Conservation (phyloP, 73 alveolate genomes). For the Uronychia setigera region DNA sequence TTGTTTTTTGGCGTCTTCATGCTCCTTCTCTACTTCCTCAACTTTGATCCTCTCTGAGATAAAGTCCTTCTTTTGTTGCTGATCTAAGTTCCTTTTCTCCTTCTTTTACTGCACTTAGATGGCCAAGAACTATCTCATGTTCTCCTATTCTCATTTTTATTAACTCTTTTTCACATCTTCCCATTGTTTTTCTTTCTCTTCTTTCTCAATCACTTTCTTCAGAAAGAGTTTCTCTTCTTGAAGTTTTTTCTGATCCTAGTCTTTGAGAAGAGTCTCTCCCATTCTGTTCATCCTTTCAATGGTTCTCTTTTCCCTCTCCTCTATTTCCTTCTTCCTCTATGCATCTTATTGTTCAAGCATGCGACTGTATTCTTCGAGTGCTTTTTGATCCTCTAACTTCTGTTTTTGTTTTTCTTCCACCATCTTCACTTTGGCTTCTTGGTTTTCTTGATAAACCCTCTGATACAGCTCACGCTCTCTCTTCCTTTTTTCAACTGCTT, state of each 20-base stretch:
- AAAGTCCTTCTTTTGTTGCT: not conserved
- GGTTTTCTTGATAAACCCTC: not conserved
- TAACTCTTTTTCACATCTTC: not conserved
- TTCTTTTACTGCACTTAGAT: not conserved
- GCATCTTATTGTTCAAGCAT: not conserved
- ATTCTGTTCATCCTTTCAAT: not conserved
- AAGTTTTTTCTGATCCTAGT: not conserved
- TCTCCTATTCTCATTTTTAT: not conserved
- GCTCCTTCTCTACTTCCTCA: not conserved
- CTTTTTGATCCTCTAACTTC: not conserved
- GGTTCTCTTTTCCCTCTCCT: not conserved
- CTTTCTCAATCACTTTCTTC: not conserved
- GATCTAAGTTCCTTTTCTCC: not conserved
- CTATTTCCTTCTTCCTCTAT: not conserved
- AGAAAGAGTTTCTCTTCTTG: not conserved
- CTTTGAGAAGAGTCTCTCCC: not conserved
- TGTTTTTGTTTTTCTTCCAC: not conserved
- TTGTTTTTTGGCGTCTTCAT: not conserved
- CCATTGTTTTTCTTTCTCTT: not conserved
- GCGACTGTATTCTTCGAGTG: not conserved
- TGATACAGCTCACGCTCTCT: not conserved
- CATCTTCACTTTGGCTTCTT: not conserved
- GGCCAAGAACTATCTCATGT: not conserved
- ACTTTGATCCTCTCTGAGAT: not conserved
- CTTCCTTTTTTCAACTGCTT: not conserved